A percentile compares a stretch with the other conserved stretches of the same genome.
phyloP scores from a whole-genome alignment of 345 rosid genomes.

The Sonneratia alba region DNA sequence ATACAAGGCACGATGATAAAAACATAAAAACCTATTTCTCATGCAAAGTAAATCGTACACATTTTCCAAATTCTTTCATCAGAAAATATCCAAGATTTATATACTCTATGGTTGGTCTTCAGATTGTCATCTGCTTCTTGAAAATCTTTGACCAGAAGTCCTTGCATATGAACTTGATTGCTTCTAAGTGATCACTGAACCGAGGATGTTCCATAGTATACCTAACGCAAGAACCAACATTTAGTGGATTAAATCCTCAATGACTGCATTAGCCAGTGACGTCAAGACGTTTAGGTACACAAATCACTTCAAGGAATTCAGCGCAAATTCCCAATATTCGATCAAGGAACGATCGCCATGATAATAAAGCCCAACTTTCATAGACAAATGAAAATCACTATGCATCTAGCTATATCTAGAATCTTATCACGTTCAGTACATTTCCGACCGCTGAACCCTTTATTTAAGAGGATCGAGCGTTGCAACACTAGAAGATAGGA shows the following conservation, averaged over 20 bases:
- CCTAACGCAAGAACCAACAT: slow-evolving; percentile 20
- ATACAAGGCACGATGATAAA: slow-evolving; percentile 3
- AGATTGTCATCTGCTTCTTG: slow-evolving; percentile 98
- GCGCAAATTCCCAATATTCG: neutral
- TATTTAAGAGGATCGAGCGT: too few relatives aligned
- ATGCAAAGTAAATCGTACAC: neutral
- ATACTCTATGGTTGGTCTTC: slow-evolving; percentile 63
- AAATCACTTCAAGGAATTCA: neutral
- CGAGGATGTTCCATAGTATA: slow-evolving; percentile 94
- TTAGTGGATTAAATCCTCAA: neutral
- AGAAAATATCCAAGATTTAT: too few relatives aligned
- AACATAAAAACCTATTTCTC: neutral
- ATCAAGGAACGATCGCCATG: too few relatives aligned
- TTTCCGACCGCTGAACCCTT: too few relatives aligned
- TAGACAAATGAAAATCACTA: too few relatives aligned
- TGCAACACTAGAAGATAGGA: too few relatives aligned
- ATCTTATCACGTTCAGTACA: neutral
- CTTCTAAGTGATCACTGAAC: slow-evolving; percentile 85
- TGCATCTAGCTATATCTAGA: too few relatives aligned
- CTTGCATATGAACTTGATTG: slow-evolving; percentile 96
- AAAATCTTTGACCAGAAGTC: slow-evolving; percentile 97
- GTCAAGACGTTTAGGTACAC: neutral
- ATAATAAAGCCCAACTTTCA: too few relatives aligned
- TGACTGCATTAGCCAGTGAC: too few relatives aligned
- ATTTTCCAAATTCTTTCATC: neutral